A percentile compares a stretch with the other conserved stretches of the same genome.
These are phyloP conservation scores for Blumeria graminis DNA, from an alignment of 2,329 filamentous ascomycete species.

Conservation along the genomic window DNA sequence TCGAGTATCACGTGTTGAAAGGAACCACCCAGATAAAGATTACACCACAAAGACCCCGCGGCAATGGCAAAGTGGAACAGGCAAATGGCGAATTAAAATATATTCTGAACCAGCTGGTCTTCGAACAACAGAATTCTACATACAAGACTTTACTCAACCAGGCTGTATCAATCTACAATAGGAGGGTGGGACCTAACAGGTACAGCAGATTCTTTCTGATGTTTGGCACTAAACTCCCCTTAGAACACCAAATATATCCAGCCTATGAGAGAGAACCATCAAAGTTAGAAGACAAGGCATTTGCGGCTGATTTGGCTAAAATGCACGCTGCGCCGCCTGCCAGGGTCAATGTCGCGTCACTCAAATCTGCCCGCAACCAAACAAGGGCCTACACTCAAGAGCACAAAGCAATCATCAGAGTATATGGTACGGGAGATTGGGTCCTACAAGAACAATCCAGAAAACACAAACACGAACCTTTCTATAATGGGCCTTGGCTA, in stretches of 20 bases:
- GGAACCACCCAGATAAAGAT: background rate
- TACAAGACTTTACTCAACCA: background rate
- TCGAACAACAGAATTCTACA: background rate
- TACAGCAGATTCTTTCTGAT: background rate
- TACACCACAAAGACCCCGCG: background rate
- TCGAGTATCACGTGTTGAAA: background rate
- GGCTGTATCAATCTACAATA: background rate
- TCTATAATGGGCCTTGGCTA: background rate
- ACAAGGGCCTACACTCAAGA: background rate
- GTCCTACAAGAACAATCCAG: background rate
- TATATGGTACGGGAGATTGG: background rate
- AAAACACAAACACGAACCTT: background rate
- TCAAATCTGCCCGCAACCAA: background rate
- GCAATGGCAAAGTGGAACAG: background rate
- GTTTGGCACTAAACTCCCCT: background rate
- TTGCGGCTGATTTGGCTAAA: background rate
- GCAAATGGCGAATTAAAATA: background rate
- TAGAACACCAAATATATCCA: background rate
- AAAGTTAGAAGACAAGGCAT: background rate
- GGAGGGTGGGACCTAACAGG: background rate
- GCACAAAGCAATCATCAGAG: background rate
- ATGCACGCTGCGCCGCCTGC: background rate
- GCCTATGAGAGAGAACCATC: background rate
- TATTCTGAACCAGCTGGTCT: background rate
- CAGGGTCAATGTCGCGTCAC: background rate